phyloP scores from a whole-genome alignment of 148 eudicot species.

The Silene latifolia region DNA sequence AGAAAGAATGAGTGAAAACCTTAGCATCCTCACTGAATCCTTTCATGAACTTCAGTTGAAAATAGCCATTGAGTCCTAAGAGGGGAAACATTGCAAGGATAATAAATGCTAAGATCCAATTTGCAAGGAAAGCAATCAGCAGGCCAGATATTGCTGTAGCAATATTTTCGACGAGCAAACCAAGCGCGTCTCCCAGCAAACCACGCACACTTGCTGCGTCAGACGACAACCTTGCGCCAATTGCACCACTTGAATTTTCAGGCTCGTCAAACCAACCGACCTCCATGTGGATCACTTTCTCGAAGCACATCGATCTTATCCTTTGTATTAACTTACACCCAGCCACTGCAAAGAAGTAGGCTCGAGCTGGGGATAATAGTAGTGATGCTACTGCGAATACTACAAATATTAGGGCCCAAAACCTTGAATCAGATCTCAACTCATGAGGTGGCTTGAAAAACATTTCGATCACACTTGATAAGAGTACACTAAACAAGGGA shows the following conservation, averaged over 20 bases:
- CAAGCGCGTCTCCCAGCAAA: slow-evolving; percentile 11
- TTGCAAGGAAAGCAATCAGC: slow-evolving; percentile 17
- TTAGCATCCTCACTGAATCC: slow-evolving; percentile 16
- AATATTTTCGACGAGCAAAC: slow-evolving; percentile 1
- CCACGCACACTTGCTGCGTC: slow-evolving; percentile 15
- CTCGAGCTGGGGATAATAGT: slow-evolving; percentile 15
- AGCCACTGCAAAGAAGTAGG: slow-evolving; percentile 16
- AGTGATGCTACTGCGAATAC: slow-evolving; percentile 21
- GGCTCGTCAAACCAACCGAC: slow-evolving; percentile 17
- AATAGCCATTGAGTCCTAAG: slow-evolving; percentile 4
- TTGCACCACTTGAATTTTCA: slow-evolving; percentile 13
- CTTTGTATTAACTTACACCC: slow-evolving; percentile 11
- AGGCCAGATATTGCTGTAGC: slow-evolving; percentile 8
- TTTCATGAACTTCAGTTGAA: slow-evolving; percentile 13
- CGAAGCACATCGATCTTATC: slow-evolving; percentile 14
- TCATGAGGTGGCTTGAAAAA: slow-evolving; percentile 28
- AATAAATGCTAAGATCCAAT: slow-evolving; percentile 14
- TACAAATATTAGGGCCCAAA: slow-evolving; percentile 30
- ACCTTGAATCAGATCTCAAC: slow-evolving; percentile 28
- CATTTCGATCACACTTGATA: slow-evolving; percentile 26
- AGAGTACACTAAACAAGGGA: slow-evolving; percentile 29
- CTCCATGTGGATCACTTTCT: slow-evolving; percentile 10
- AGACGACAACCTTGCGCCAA: slow-evolving; percentile 11
- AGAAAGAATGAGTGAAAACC: slow-evolving; percentile 1
- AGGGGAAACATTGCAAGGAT: slow-evolving; percentile 9